Percentiles rank a stretch among this genome's conserved stretches.
Conservation (phyloP, 768 basidiomycete genomes). For the Xanthoconium stramineum region DNA sequence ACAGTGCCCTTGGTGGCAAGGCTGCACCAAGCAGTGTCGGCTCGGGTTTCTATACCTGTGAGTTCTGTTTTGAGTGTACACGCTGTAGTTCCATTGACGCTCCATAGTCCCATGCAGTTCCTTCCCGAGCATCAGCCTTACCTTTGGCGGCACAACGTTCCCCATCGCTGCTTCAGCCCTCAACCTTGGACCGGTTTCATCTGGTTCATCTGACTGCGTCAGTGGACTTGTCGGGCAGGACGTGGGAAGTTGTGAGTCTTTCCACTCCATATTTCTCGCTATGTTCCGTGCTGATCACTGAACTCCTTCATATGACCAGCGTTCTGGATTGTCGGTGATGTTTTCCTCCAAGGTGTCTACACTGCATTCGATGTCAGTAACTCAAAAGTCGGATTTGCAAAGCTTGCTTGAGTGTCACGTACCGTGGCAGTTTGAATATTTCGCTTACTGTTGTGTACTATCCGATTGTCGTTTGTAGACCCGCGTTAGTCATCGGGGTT, state of each 20-base stretch:
- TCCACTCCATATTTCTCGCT: neutral
- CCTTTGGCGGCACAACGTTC: constrained; percentile 37
- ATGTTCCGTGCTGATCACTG: neutral
- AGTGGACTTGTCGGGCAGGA: constrained; percentile 26
- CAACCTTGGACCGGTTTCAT: constrained; percentile 35
- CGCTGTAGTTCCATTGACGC: neutral
- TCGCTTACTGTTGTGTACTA: no score
- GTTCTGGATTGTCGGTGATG: constrained; percentile 34
- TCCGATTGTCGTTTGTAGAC: no score
- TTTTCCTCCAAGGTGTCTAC: constrained; percentile 44
- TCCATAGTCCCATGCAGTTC: constrained; percentile 27
- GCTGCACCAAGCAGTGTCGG: constrained; percentile 13
- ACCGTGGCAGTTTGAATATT: no score
- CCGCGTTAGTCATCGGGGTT: no score
- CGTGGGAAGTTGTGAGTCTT: constrained; percentile 6
- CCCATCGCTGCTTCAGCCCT: constrained; percentile 27
- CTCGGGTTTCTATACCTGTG: constrained; percentile 31
- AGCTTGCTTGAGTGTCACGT: constrained; percentile 4
- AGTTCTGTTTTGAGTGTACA: constrained; percentile 1
- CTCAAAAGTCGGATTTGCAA: constrained; percentile 36
- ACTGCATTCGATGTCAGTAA: constrained; percentile 39
- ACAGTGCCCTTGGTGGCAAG: constrained; percentile 2
- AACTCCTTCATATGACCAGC: neutral
- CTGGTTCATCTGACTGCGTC: constrained; percentile 27
- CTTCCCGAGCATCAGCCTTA: constrained; percentile 30